Base-by-base conservation (phyloP, 805 yeast genomes). In the Wickerhamiella azymoides region DNA sequence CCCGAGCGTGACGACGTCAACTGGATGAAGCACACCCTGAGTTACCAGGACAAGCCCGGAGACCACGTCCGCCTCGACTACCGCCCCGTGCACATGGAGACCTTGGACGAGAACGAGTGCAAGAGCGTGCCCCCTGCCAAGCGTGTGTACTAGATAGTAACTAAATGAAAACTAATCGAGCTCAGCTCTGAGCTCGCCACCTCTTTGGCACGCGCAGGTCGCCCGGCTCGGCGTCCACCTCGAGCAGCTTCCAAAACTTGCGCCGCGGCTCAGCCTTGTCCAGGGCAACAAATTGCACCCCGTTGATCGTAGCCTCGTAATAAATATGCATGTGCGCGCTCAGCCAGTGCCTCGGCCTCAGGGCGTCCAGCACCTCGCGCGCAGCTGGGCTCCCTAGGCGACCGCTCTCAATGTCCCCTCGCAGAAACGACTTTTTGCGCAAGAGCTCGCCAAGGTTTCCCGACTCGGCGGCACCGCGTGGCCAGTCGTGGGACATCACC, bases 11-110 rank as follows among this genome's bases (percentile, higher is more conserved):
- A 89, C 63, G 98, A 89, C 65, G 86, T 63, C 47, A 73, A 86
- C 74, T 89, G 98, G 98, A 85, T 84, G 89, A 92, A 89, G 72
- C 98, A 89, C 70, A 74, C 96, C 42, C 71, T 89, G 62, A 84
- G 96, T 44, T 89, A 92, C 86, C 97, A 92, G 73, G 60, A 66
- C 48, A 63, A 68, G 24, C 71, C 72, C 50, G 93, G 89, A 58
- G 89, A 74, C 39, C 72, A 73, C 45, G 85, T 84, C 45, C 69
- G 64, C 47, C 76, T 89, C 67, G 79, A 70, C 58, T 89, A 89
- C 80, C 82, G 98, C 76, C 69, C 71, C 48, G 97, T 92, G 56
- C 76, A 84, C 58, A 70, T 71, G 55, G 72, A 77, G 50, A 89
- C 98, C 38, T 75, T 89, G 66, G 96, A 92, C 68, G 93, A 77